These are phyloP conservation scores for Yarrowia alimentaria DNA, from an alignment of 805 yeast species.

Conservation along the genomic window DNA sequence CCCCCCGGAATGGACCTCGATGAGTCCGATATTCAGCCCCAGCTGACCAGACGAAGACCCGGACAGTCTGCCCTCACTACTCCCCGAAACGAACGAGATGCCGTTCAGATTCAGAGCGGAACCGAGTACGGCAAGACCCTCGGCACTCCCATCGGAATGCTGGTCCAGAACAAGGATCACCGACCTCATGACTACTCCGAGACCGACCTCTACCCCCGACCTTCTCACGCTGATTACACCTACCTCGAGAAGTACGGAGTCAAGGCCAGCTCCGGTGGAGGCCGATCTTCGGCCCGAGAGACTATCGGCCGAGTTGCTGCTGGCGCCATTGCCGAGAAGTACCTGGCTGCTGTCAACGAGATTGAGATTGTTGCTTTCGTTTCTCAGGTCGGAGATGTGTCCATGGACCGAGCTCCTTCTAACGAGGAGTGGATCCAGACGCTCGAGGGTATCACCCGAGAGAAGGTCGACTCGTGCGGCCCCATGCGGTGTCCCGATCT, in stretches of 20 bases:
- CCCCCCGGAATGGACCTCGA: conserved; percentile 90
- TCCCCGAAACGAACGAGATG: conserved; percentile 93
- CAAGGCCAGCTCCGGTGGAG: conserved; percentile 96
- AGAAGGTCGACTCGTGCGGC: conserved; percentile 79
- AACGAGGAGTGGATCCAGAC: conserved; percentile 63
- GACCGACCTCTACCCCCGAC: conserved; percentile 94
- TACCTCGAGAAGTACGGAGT: conserved; percentile 86
- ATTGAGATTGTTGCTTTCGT: conserved; percentile 97
- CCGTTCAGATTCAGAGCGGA: conserved; percentile 90
- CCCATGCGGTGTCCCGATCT: conserved; percentile 94
- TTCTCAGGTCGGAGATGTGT: conserved; percentile 79
- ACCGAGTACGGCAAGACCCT: conserved; percentile 85
- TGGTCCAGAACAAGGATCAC: conserved; percentile 91
- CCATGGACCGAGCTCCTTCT: conserved; percentile 71
- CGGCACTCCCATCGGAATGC: conserved; percentile 95
- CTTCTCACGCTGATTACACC: conserved; percentile 96
- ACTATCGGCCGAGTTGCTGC: conserved; percentile 99
- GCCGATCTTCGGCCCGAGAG: conserved; percentile 95
- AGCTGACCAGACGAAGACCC: conserved; percentile 93
- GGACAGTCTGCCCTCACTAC: conserved; percentile 92
- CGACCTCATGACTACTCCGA: conserved; percentile 95
- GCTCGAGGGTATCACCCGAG: conserved; percentile 78
- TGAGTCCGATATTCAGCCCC: conserved; percentile 91
- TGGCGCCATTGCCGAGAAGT: conserved; percentile 96
- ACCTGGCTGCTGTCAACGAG: conserved; percentile 66